phyloP scores from a whole-genome alignment of 2,329 filamentous ascomycete genomes.

The Fusarium nurragi region DNA sequence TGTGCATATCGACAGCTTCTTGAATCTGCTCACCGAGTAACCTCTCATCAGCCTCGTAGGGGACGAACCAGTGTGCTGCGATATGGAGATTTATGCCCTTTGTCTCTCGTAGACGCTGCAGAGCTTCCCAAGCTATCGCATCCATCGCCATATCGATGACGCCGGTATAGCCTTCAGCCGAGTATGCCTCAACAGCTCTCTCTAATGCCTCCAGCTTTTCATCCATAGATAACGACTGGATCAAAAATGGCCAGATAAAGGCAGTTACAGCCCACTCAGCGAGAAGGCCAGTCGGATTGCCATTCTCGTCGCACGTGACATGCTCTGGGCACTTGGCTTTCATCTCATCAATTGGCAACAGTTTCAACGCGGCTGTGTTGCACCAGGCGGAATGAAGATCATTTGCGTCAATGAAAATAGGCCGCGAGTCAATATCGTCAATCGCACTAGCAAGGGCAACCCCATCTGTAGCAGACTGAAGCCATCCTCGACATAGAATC shows the following conservation, averaged over 20 bases:
- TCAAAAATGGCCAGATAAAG: constrained; percentile 60
- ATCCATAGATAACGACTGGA: constrained; percentile 51
- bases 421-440: constrained; percentile 59
- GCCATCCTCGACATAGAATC: constrained; percentile 60
- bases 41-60: constrained; percentile 47
- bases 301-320: constrained; percentile 55
- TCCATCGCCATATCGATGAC: constrained; percentile 66
- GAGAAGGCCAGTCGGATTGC: constrained; percentile 57
- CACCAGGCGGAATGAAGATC: constrained; percentile 64
- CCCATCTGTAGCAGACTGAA: constrained; percentile 51
- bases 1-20: constrained; percentile 54
- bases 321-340: constrained; percentile 55
- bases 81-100: constrained; percentile 52
- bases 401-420: constrained; percentile 62
- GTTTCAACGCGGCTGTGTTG: constrained; percentile 57
- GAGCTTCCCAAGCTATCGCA: constrained; percentile 55
- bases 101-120: constrained; percentile 51
- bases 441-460: constrained; percentile 52
- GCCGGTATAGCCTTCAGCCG: constrained; percentile 58
- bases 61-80: constrained; percentile 58
- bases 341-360: constrained; percentile 55
- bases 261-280: constrained; percentile 56
- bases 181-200: constrained; percentile 57
- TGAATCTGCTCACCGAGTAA: constrained; percentile 55
- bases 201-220: constrained; percentile 54